A percentile compares a stretch with the other conserved stretches of the same genome.
phyloP scores from a whole-genome alignment of 2,329 filamentous ascomycete species.

The Colletotrichum cuscutae region DNA sequence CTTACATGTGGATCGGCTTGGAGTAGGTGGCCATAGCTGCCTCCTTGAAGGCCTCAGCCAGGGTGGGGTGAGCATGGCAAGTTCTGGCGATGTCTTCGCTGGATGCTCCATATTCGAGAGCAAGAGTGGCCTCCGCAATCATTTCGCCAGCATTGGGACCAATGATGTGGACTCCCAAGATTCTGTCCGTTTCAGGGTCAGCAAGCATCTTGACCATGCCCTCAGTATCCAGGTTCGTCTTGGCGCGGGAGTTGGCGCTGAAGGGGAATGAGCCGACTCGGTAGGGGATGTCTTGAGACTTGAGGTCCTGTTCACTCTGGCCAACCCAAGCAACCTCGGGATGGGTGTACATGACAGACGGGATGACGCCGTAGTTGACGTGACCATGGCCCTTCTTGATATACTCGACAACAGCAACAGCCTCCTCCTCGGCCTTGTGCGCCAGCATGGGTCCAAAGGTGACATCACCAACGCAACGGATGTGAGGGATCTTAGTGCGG shows the following conservation, averaged over 20 bases:
- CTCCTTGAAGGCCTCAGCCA: constrained; percentile 99
- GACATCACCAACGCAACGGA: constrained; percentile 94
- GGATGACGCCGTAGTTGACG: constrained; percentile 98
- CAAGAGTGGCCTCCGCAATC: constrained; percentile 97
- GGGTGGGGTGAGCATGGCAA: constrained; percentile 94
- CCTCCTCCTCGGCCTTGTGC: constrained; percentile 99
- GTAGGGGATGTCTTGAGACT: constrained; percentile 90
- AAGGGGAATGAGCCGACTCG: constrained; percentile 95
- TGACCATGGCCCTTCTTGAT: constrained; percentile 98
- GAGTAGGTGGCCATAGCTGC: constrained; percentile 97
- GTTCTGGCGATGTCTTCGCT: constrained; percentile 95
- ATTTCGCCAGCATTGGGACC: constrained; percentile 97
- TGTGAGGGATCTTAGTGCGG: constrained; percentile 96
- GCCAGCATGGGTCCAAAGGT: constrained; percentile 99
- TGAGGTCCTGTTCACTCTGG: constrained; percentile 96
- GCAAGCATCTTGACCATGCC: constrained; percentile 97
- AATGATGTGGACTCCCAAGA: constrained; percentile 96
- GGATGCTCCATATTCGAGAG: constrained; percentile 95
- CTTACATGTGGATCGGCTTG: constrained; percentile 95
- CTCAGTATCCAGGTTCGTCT: constrained; percentile 97
- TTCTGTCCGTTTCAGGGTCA: constrained; percentile 94
- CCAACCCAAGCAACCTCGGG: constrained; percentile 99
- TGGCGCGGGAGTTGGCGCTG: constrained; percentile 96
- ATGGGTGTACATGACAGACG: constrained; percentile 99
- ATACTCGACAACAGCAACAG: constrained; percentile 92